Percentiles rank a stretch among this genome's conserved stretches.
Conservation (phyloP, 139 green algal genomes). For the Marvania coccoides region DNA sequence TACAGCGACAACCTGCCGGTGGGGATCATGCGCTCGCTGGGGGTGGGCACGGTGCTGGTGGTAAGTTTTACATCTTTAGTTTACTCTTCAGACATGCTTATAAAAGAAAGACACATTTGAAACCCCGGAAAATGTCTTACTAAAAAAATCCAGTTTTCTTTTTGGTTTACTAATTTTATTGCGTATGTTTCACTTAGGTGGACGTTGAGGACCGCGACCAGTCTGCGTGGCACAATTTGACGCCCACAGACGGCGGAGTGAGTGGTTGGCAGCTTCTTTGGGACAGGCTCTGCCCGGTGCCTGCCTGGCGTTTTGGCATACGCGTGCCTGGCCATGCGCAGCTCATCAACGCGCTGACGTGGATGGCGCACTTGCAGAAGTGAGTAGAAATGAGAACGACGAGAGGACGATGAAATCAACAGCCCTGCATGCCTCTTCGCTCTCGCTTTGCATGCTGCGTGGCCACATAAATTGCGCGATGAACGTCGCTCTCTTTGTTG, state of each 20-base stretch:
- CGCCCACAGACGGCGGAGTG: slow-evolving; percentile 57
- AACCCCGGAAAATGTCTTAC: neutral
- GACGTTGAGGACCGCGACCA: slow-evolving; percentile 73
- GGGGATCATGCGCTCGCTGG: slow-evolving; percentile 57
- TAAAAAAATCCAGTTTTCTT: neutral
- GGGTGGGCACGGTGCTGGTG: slow-evolving; percentile 54
- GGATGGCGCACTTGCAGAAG: slow-evolving; percentile 58
- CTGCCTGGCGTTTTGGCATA: slow-evolving; percentile 20
- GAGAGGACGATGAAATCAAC: no score
- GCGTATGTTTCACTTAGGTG: slow-evolving; percentile 40
- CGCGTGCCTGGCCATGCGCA: slow-evolving; percentile 38
- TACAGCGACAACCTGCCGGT: slow-evolving; percentile 70
- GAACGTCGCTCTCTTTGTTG: no score
- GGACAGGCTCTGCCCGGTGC: slow-evolving; percentile 60
- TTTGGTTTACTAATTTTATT: neutral
- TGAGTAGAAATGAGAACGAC: no score
- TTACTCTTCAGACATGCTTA: no score
- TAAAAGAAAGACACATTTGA: no score
- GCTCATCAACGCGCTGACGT: slow-evolving; percentile 56
- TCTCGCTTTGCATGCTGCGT: no score
- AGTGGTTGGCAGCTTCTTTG: slow-evolving; percentile 69
- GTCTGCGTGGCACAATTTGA: slow-evolving; percentile 53
- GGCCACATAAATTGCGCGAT: no score
- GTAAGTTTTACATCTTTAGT: no score
- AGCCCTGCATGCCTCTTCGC: no score